Evolutionary conservation across 1,284 basidiomycete species (phyloP).

Genomic region (Neotropicomus parvogracilis): DNA sequence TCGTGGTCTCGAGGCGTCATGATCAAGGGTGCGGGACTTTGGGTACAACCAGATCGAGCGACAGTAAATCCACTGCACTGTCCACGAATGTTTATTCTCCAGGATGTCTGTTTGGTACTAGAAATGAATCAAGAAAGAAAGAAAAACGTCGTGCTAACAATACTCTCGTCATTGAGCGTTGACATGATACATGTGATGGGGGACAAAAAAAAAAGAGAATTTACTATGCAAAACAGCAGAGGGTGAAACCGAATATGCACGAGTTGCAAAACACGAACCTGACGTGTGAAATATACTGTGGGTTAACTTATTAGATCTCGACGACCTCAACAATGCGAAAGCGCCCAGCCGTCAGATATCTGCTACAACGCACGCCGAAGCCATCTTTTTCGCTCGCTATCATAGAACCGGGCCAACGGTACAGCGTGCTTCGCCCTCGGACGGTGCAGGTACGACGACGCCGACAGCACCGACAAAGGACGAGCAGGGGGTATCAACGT

Average conservation of each 20-base stretch:
- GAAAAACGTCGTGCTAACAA: conserved; percentile 14
- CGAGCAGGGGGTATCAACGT: conserved; percentile 4
- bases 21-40: conserved; percentile 57
- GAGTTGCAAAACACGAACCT: conserved; percentile 3
- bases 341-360: neutral
- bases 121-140: conserved; percentile 10
- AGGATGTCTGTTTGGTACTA: conserved; percentile 14
- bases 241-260: conserved; percentile 4
- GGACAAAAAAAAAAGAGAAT: neutral
- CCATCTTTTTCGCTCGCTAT: neutral
- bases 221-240: conserved; percentile 31
- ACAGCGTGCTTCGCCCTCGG: conserved; percentile 1
- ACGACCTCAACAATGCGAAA: neutral
- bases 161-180: conserved; percentile 20
- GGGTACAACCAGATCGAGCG: conserved; percentile 66
- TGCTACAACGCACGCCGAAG: neutral
- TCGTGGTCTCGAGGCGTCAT: conserved; percentile 33
- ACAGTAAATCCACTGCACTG: neutral
- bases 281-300: neutral
- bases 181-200: conserved; percentile 28
- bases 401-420: conserved; percentile 20
- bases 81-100: neutral
- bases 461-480: conserved; percentile 6
- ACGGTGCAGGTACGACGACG: conserved; percentile 9
- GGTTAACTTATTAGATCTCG: conserved; percentile 11